Percentiles rank a stretch among this genome's conserved stretches.
These are phyloP conservation scores for Penicillium olsonii DNA, from an alignment of 2,329 filamentous ascomycete species.

Conservation along the genomic window DNA sequence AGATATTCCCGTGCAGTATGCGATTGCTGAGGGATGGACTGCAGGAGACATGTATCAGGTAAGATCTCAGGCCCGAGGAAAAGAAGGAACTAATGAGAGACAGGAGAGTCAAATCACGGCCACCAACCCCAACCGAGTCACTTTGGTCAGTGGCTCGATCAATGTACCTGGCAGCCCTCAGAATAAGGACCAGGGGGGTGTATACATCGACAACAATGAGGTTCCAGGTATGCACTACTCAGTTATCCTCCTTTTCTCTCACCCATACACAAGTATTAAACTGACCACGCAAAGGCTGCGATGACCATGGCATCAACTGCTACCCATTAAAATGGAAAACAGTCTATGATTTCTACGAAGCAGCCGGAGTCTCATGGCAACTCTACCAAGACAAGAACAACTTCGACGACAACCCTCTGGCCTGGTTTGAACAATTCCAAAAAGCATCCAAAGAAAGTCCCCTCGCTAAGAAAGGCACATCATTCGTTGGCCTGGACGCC, in stretches of 20 bases:
- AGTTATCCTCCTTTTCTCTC: background rate
- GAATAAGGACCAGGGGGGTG: constrained; percentile 45
- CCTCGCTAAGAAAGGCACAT: constrained; percentile 50
- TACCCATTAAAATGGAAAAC: constrained; percentile 59
- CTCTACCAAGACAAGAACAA: constrained; percentile 54
- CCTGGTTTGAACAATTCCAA: constrained; percentile 57
- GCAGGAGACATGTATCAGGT: constrained; percentile 60
- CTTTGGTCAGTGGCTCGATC: constrained; percentile 54
- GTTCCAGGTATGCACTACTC: constrained; percentile 40
- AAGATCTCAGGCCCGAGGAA: background rate
- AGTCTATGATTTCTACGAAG: constrained; percentile 51
- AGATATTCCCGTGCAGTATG: constrained; percentile 58
- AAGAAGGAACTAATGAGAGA: background rate
- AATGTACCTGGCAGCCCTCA: constrained; percentile 54
- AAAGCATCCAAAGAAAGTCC: constrained; percentile 43
- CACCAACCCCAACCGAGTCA: constrained; percentile 56
- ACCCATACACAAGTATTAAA: background rate
- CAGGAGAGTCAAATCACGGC: constrained; percentile 54
- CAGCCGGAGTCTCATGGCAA: constrained; percentile 53
- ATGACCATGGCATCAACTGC: constrained; percentile 49
- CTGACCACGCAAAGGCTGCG: constrained; percentile 39
- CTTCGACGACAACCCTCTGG: constrained; percentile 57
- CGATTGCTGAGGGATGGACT: constrained; percentile 57
- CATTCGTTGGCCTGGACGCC: constrained; percentile 49
- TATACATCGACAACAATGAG: constrained; percentile 55